Percentiles rank a stretch among this genome's conserved stretches.
phyloP scores from a whole-genome alignment of 345 rosid genomes.

The Noccaea caerulescens region DNA sequence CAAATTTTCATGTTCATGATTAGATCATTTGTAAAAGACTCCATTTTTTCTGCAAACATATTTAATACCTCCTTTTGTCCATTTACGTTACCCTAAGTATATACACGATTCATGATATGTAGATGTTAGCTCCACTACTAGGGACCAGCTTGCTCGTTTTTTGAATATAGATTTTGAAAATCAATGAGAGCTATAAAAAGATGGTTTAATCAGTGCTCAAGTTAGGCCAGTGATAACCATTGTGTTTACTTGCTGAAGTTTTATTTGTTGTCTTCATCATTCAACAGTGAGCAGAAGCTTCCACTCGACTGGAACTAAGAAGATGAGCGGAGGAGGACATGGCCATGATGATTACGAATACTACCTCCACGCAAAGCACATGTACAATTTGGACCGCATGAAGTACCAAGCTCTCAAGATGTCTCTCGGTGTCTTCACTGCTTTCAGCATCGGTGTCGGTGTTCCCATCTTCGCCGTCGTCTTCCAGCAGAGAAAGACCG shows the following conservation, averaged over 20 bases:
- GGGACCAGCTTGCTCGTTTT: neutral
- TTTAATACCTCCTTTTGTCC: neutral
- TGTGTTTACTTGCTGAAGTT: neutral
- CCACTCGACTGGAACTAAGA: slow-evolving; percentile 46
- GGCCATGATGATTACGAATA: slow-evolving; percentile 59
- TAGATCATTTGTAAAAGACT: neutral
- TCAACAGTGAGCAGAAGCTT: slow-evolving; percentile 42
- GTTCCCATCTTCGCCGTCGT: slow-evolving; percentile 90
- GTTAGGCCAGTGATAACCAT: neutral
- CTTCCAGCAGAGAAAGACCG: slow-evolving; percentile 95
- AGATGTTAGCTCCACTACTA: neutral
- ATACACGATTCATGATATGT: too few relatives aligned
- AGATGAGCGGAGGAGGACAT: slow-evolving; percentile 70
- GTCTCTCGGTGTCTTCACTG: slow-evolving; percentile 82
- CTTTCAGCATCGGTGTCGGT: slow-evolving; percentile 82
- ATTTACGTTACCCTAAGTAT: too few relatives aligned
- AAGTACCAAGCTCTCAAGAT: slow-evolving; percentile 76
- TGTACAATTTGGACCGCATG: slow-evolving; percentile 98
- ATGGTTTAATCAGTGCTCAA: neutral
- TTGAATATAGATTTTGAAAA: neutral
- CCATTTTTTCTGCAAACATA: neutral
- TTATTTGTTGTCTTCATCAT: neutral
- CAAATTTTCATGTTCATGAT: neutral
- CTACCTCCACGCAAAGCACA: slow-evolving; percentile 91
- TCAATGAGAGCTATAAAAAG: neutral